Evolutionary conservation across 768 basidiomycete genomes (phyloP).

Genomic region (Boletus sensibilis): DNA sequence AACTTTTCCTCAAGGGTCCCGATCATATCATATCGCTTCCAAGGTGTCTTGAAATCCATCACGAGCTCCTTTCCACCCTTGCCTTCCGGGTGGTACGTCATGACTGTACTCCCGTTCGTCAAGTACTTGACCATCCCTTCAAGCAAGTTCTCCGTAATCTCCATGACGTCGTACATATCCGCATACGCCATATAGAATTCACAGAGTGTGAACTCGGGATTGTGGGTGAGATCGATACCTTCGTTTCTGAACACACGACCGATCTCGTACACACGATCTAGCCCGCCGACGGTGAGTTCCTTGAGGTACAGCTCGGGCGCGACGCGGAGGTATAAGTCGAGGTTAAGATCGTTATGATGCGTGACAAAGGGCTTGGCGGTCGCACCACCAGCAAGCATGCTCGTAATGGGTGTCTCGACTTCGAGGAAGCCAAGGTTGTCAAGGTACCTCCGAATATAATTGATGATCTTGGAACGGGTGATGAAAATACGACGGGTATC

Average conservation of each 20-base stretch:
- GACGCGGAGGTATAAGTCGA: constrained; percentile 95
- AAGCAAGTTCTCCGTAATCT: constrained; percentile 87
- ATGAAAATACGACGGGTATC: constrained; percentile 88
- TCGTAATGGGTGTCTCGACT: constrained; percentile 98
- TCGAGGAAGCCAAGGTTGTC: constrained; percentile 94
- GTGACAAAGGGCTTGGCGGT: constrained; percentile 99
- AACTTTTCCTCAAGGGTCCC: constrained; percentile 93
- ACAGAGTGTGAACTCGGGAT: constrained; percentile 99
- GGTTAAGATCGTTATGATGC: constrained; percentile 96
- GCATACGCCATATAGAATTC: constrained; percentile 99
- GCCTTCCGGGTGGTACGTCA: constrained; percentile 91
- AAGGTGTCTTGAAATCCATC: constrained; percentile 89
- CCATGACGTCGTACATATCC: constrained; percentile 99
- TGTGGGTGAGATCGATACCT: constrained; percentile 97
- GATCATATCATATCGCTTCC: constrained; percentile 99
- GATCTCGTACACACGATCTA: constrained; percentile 98
- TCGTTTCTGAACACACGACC: constrained; percentile 98
- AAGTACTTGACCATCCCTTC: constrained; percentile 89
- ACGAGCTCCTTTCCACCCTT: constrained; percentile 75
- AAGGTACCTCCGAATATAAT: constrained; percentile 89
- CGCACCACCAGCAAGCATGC: constrained; percentile 93
- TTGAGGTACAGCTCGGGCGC: constrained; percentile 99
- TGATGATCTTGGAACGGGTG: constrained; percentile 85
- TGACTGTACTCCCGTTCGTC: constrained; percentile 73
- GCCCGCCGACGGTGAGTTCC: constrained; percentile 93